These are phyloP conservation scores for Senna siamea DNA, from an alignment of 306 rosid genomes.

Conservation along the genomic window DNA sequence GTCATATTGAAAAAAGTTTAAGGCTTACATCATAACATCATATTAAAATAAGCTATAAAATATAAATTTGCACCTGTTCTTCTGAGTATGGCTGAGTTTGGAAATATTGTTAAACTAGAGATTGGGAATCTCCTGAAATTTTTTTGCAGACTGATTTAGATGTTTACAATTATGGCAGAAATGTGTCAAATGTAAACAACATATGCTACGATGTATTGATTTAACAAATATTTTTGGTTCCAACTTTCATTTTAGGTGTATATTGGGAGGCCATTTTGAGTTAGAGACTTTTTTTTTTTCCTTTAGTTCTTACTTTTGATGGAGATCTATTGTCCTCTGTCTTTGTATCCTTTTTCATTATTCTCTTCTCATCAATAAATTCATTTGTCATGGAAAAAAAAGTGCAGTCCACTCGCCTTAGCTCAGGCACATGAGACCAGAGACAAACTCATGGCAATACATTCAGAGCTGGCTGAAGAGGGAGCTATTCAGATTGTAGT, in stretches of 20 bases:
- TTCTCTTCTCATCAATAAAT: no score
- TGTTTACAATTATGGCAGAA: neutral
- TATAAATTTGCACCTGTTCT: neutral
- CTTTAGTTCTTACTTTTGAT: no score
- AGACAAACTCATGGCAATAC: conserved; percentile 75
- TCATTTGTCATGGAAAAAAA: no score
- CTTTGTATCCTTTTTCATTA: no score
- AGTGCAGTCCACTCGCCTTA: conserved; percentile 90
- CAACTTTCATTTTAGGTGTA: conserved; percentile 22
- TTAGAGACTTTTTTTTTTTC: no score
- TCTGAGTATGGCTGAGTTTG: neutral
- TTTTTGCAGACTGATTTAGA: neutral
- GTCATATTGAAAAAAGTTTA: no score
- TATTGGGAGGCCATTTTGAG: no score
- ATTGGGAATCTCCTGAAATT: neutral
- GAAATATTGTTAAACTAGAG: neutral
- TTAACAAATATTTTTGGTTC: neutral
- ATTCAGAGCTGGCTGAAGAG: conserved; percentile 79
- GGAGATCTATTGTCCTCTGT: no score
- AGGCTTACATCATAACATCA: neutral
- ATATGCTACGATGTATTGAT: neutral
- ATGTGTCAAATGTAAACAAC: neutral
- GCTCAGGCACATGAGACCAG: conserved; percentile 95
- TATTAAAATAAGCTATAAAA: neutral
- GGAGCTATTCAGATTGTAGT: conserved; percentile 85